These are phyloP conservation scores for Buddleja alternifolia DNA, from an alignment of 257 asterid species.

Conservation along the genomic window DNA sequence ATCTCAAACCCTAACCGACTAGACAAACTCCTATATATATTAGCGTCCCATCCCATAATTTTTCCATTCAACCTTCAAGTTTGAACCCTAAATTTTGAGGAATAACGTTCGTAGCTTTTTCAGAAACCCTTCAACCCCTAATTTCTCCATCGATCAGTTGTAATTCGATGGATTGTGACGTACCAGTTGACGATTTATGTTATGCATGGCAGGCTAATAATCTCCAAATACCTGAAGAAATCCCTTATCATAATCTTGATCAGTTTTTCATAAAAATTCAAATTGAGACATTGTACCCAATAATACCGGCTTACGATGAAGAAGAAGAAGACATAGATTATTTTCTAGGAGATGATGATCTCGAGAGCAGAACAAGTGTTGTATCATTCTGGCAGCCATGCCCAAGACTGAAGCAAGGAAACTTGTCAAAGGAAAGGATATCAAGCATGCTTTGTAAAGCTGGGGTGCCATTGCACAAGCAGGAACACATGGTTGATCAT, in stretches of 20 bases:
- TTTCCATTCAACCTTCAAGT: too few species aligned
- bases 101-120: too few species aligned
- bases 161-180: not conserved
- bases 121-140: not conserved
- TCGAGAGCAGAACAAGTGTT: not conserved
- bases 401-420: not conserved
- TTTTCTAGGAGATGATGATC: not conserved
- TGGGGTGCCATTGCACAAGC: constrained; percentile 24
- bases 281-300: not conserved
- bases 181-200: constrained; percentile 5
- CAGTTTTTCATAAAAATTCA: constrained; percentile 9
- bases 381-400: constrained; percentile 19
- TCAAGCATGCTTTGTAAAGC: constrained; percentile 14
- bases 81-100: too few species aligned
- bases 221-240: not conserved
- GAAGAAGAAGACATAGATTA: not conserved
- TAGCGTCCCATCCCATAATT: too few species aligned
- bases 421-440: constrained; percentile 12
- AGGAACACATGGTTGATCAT: constrained; percentile 19
- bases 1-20: too few species aligned
- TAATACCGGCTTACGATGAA: too few species aligned
- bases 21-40: too few species aligned
- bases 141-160: not conserved
- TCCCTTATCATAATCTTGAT: not conserved
- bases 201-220: constrained; percentile 15